A percentile compares a stretch with the other conserved stretches of the same genome.
Conservation (phyloP, 352 stramenopile genomes). For the Pythium vanterpoolii region DNA sequence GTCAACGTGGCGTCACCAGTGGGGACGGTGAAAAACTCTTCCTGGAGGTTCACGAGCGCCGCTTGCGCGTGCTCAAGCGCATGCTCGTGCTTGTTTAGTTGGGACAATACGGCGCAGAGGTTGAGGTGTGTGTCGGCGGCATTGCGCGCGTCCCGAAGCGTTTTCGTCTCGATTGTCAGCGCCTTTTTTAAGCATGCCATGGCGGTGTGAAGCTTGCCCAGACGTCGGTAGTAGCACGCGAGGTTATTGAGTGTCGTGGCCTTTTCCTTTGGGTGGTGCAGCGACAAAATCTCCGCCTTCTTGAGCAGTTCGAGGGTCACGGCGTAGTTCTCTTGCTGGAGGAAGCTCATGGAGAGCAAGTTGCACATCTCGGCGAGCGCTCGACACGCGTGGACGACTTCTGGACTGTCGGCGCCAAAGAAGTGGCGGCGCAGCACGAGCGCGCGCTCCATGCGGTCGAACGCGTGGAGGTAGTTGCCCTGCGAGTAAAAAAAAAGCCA, state of each 20-base stretch:
- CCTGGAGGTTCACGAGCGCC: slow-evolving; percentile 87
- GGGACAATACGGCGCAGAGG: slow-evolving; percentile 89
- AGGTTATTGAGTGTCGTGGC: slow-evolving; percentile 94
- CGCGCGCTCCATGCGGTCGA: slow-evolving; percentile 92
- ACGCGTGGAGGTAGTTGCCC: slow-evolving; percentile 77
- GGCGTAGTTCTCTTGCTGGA: slow-evolving; percentile 91
- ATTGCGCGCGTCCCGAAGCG: slow-evolving; percentile 65
- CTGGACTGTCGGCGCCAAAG: slow-evolving; percentile 86
- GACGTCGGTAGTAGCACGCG: slow-evolving; percentile 89
- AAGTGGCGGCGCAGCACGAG: slow-evolving; percentile 91
- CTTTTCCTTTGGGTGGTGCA: slow-evolving; percentile 70
- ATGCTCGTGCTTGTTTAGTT: slow-evolving; percentile 80
- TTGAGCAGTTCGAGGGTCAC: slow-evolving; percentile 92
- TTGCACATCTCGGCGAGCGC: slow-evolving; percentile 93
- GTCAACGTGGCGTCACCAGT: background rate
- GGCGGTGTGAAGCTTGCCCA: slow-evolving; percentile 88
- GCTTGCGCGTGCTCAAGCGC: slow-evolving; percentile 87
- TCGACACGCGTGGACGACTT: slow-evolving; percentile 84
- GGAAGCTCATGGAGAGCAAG: slow-evolving; percentile 91
- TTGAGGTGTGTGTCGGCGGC: slow-evolving; percentile 93
- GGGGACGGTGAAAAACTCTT: slow-evolving; percentile 86
- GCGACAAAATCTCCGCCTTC: slow-evolving; percentile 91
- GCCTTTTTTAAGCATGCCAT: slow-evolving; percentile 90
- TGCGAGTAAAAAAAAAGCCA: background rate
- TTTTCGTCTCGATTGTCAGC: slow-evolving; percentile 76